Evolutionary conservation across 2,329 filamentous ascomycete genomes (phyloP).

Genomic region (Apiospora saccharicola): DNA sequence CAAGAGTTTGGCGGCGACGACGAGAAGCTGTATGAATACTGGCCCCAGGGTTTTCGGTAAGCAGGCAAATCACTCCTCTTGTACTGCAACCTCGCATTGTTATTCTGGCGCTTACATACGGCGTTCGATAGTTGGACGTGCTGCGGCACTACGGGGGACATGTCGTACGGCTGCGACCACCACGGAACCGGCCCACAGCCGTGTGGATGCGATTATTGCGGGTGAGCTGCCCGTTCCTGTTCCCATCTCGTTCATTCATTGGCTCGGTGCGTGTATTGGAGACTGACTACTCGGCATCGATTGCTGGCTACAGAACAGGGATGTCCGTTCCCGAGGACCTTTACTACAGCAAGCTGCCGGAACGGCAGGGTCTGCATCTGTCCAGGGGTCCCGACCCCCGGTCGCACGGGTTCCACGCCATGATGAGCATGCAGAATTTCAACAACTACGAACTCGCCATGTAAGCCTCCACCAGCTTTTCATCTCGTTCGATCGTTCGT

Average conservation of each 20-base stretch:
- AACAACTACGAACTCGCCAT: slow-evolving; percentile 14
- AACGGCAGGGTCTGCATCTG: slow-evolving; percentile 20
- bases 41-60: slow-evolving; percentile 22
- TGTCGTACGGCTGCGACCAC: slow-evolving; percentile 24
- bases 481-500: not conserved
- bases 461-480: no score
- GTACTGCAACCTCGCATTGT: not conserved
- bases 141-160: slow-evolving; percentile 24
- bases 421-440: not conserved
- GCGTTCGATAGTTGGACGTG: slow-evolving; percentile 25
- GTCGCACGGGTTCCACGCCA: not conserved
- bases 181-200: slow-evolving; percentile 25
- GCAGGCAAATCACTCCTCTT: not conserved
- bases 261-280: not conserved
- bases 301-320: not conserved
- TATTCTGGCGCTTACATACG: not conserved
- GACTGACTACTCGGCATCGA: not conserved
- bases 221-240: not conserved
- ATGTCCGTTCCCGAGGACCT: slow-evolving; percentile 21
- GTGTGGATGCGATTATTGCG: slow-evolving; percentile 26
- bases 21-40: slow-evolving; percentile 19
- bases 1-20: slow-evolving; percentile 22
- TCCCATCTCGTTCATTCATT: no score
- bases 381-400: slow-evolving; percentile 22
- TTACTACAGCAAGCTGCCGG: not conserved